Evolutionary conservation across 2,329 filamentous ascomycete species (phyloP).

Genomic region (Botrytis tulipae): DNA sequence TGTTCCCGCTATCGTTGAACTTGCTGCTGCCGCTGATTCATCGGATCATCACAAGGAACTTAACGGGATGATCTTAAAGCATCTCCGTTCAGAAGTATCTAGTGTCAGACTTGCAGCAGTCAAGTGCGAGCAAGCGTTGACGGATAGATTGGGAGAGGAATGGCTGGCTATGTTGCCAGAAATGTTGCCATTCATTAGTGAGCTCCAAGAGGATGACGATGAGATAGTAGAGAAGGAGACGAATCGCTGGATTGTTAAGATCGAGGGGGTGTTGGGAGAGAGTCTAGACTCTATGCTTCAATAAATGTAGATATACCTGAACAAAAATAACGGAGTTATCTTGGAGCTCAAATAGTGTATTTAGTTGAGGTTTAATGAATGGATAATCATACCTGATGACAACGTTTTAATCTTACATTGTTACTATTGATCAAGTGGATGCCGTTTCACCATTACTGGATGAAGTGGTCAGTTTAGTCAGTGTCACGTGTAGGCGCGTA

Average conservation of each 20-base stretch:
- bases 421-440: neutral
- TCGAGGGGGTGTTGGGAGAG: conserved; percentile 87
- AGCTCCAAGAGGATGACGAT: conserved; percentile 94
- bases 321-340: conserved; percentile 16
- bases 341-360: neutral
- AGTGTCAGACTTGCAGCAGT: conserved; percentile 78
- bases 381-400: neutral
- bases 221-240: conserved; percentile 89
- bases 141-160: conserved; percentile 81
- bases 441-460: neutral
- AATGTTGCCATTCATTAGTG: conserved; percentile 94
- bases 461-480: neutral
- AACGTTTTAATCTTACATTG: neutral
- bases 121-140: conserved; percentile 75
- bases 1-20: conserved; percentile 73
- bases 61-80: conserved; percentile 74
- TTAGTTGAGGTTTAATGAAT: conserved; percentile 6
- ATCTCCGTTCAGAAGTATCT: conserved; percentile 70
- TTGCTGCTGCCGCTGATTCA: conserved; percentile 78
- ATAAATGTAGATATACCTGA: conserved; percentile 44
- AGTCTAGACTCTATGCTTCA: conserved; percentile 89
- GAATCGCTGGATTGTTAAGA: conserved; percentile 82
- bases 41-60: conserved; percentile 89
- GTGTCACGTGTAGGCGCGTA: conserved; percentile 8
- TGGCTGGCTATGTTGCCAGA: conserved; percentile 90